Percentiles rank a stretch among this genome's conserved stretches.
These are phyloP conservation scores for Pyrenophora tritici-repentis DNA, from an alignment of 2,329 filamentous ascomycete species.

Conservation along the genomic window DNA sequence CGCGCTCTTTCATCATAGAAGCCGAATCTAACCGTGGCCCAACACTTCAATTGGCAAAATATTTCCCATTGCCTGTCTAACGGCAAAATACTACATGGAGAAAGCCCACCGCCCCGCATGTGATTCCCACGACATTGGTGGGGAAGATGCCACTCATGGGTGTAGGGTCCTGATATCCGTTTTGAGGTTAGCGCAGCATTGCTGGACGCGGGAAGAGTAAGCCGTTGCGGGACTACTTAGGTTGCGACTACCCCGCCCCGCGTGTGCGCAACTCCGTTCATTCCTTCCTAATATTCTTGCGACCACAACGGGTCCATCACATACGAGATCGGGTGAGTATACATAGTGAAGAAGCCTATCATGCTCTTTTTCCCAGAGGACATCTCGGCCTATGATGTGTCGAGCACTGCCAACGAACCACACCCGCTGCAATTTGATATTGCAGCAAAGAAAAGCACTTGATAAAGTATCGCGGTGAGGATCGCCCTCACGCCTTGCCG, in stretches of 20 bases:
- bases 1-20: conserved; percentile 14
- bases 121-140: conserved; percentile 34
- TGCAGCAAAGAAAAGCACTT: conserved; percentile 6
- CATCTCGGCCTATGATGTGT: conserved; percentile 1
- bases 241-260: conserved; percentile 30
- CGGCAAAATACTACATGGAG: conserved; percentile 13
- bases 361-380: conserved; percentile 9
- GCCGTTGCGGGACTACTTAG: conserved; percentile 25
- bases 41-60: conserved; percentile 28
- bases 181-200: conserved; percentile 25
- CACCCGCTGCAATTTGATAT: conserved; percentile 1
- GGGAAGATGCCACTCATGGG: conserved; percentile 30
- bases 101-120: conserved; percentile 28
- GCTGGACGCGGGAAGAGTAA: conserved; percentile 9
- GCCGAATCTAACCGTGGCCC: conserved; percentile 34
- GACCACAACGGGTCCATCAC: not conserved
- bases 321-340: conserved; percentile 4
- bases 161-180: conserved; percentile 35
- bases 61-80: conserved; percentile 24
- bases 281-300: conserved; percentile 2
- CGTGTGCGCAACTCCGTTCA: conserved; percentile 18
- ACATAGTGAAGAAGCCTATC: conserved; percentile 10
- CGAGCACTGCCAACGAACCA: conserved; percentile 6
- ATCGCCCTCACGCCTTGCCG: conserved; percentile 13
- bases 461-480: conserved; percentile 7